Base-by-base conservation (phyloP, 1,139 yeast genomes). In the Taphrina populina region DNA sequence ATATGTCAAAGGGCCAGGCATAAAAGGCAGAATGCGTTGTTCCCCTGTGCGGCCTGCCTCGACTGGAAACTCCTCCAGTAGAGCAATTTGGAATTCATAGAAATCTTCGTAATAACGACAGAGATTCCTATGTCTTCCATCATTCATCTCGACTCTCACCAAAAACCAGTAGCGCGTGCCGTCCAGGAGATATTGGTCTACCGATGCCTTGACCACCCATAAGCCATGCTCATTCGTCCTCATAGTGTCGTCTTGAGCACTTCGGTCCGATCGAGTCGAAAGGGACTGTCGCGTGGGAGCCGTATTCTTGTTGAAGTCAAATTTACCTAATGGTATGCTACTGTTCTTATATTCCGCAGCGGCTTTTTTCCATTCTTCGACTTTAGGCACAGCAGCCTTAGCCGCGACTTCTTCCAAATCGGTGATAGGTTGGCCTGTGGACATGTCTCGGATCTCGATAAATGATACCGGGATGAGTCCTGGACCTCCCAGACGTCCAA, bases 51-150 rank as follows among this genome's bases (percentile, higher is more conserved):
- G 83, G 4, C 97, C 97, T 3, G 97, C 95, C 69, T 92, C 98
- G 62, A 76, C 82, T 2, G 97, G 97, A 73, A 86, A 92, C 44
- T 83, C 76, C 65, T 86, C 95, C 57, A 92, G 74, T 52, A 94
- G 73, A 61, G 78, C 81, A 52, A 90, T 92, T 69, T 94, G 98
- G 66, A 90, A 79, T 70, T 92, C 96, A 69, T 90, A 92, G 68
- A 94, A 94, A 71, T 94, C 98, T 69, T 92, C 96, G 70, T 94
- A 94, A 70, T 80, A 90, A 62, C 98, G 78, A 70, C 94, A 88
- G 62, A 94, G 73, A 60, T 82, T 79, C 60, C 96, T 77, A 34
- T 72, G 71, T 58, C 77, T 76, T 7, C 95, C 95, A 66, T 83
- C 82, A 33, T 83, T 78, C 62, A 88, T 72, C 58, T 79, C 77